These are phyloP conservation scores for Talaromyces nanjingensis DNA, from an alignment of 495 filamentous ascomycete species.

Conservation along the genomic window DNA sequence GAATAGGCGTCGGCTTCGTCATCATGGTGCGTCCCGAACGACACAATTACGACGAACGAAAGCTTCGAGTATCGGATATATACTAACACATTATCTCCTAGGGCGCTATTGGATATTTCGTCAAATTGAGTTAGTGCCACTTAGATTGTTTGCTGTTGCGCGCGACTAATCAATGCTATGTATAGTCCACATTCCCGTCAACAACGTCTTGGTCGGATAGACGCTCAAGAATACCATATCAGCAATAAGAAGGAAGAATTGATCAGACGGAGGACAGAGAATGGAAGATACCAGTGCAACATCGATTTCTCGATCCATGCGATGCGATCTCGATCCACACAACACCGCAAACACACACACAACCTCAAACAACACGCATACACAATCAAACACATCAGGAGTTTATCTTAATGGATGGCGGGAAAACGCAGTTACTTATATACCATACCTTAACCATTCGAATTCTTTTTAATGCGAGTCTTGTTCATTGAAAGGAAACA, in stretches of 20 bases:
- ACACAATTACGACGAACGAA: neutral
- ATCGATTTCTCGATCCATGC: neutral
- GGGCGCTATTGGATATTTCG: slow-evolving; percentile 72
- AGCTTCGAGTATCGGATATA: neutral
- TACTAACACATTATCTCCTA: slow-evolving; percentile 2
- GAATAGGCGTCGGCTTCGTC: slow-evolving; percentile 58
- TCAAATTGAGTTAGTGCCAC: slow-evolving; percentile 72
- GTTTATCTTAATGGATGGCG: neutral
- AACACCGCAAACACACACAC: neutral
- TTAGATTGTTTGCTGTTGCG: neutral
- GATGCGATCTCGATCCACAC: neutral
- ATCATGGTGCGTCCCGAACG: slow-evolving; percentile 59
- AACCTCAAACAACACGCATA: neutral
- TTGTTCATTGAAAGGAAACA: too few species aligned
- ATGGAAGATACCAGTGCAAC: neutral
- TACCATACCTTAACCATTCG: neutral
- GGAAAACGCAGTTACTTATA: neutral
- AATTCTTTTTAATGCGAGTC: neutral
- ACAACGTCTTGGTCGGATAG: slow-evolving; percentile 68
- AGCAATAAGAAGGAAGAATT: neutral
- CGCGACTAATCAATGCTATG: neutral
- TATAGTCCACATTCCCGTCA: slow-evolving; percentile 73
- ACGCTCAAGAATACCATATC: neutral
- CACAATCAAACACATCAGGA: neutral
- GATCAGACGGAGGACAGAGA: neutral